Conservation (phyloP, 108 stramenopile genomes). For the Conticribra guillardii region DNA sequence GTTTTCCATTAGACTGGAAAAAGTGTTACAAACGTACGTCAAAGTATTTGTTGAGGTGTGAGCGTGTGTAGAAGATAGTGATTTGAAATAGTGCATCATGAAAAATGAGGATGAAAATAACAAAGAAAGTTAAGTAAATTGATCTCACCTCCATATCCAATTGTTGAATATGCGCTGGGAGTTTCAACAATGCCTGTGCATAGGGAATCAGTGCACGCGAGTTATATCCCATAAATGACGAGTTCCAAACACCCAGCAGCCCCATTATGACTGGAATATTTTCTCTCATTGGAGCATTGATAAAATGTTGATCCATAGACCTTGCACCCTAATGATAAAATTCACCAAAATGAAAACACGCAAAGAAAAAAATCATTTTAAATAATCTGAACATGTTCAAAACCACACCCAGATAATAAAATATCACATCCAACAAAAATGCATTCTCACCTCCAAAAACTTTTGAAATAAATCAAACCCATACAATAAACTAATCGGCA, state of each 20-base stretch:
- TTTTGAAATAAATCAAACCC: conserved; percentile 93
- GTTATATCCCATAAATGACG: conserved; percentile 93
- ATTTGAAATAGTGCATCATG: too few relatives aligned
- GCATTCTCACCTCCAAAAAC: conserved; percentile 77
- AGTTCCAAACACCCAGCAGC: conserved; percentile 98
- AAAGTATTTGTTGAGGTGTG: too few relatives aligned
- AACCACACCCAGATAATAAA: background rate
- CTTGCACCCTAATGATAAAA: conserved; percentile 83
- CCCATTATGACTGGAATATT: conserved; percentile 99
- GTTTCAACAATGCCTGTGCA: conserved; percentile 94
- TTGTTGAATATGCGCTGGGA: conserved; percentile 99
- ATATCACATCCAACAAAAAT: background rate
- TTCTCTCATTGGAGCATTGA: conserved; percentile 83
- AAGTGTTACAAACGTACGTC: conserved; percentile 1
- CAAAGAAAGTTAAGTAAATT: conserved; percentile 53
- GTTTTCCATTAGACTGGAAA: conserved; percentile 75
- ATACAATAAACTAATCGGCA: conserved; percentile 93
- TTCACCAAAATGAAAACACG: background rate
- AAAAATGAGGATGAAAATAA: background rate
- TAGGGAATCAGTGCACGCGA: conserved; percentile 91
- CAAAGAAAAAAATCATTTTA: background rate
- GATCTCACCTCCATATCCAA: conserved; percentile 94
- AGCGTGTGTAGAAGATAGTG: too few relatives aligned
- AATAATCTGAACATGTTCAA: conserved; percentile 1
- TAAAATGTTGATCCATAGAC: conserved; percentile 97